Conservation (phyloP, 2,329 filamentous ascomycete genomes). For the Phaeosphaeria sp. region DNA sequence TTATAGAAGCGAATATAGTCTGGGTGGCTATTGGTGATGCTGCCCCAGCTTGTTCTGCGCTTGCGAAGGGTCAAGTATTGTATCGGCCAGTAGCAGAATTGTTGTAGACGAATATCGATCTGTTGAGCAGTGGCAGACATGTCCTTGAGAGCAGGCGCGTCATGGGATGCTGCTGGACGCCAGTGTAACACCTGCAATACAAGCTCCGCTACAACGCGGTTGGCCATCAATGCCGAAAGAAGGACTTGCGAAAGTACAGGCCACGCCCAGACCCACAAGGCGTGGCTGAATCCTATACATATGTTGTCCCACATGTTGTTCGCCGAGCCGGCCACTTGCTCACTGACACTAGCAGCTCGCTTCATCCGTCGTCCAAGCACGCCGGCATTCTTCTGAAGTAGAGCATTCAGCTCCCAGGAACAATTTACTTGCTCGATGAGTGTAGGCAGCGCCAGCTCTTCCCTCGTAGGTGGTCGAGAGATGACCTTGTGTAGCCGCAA, state of each 20-base stretch:
- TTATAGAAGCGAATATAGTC: conserved; percentile 99
- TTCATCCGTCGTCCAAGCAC: conserved; percentile 82
- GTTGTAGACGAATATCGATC: conserved; percentile 93
- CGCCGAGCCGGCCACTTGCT: conserved; percentile 92
- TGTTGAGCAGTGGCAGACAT: conserved; percentile 96
- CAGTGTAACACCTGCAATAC: conserved; percentile 84
- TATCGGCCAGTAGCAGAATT: conserved; percentile 99
- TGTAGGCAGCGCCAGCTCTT: conserved; percentile 79
- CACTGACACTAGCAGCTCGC: conserved; percentile 88
- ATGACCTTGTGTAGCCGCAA: conserved; percentile 86
- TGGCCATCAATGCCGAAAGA: conserved; percentile 77
- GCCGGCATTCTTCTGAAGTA: conserved; percentile 89
- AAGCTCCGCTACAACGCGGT: conserved; percentile 81
- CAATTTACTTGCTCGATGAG: conserved; percentile 97
- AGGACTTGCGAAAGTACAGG: conserved; percentile 76
- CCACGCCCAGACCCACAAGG: conserved; percentile 77
- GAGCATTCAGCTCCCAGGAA: conserved; percentile 83
- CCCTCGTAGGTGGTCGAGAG: conserved; percentile 76
- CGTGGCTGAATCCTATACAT: conserved; percentile 70
- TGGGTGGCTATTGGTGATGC: conserved; percentile 91
- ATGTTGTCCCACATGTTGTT: conserved; percentile 82
- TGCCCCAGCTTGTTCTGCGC: conserved; percentile 91
- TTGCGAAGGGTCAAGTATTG: conserved; percentile 92
- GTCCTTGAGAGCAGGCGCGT: conserved; percentile 87
- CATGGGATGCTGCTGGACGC: conserved; percentile 69